Evolutionary conservation across 768 basidiomycete genomes (phyloP), one percentile per base, ranked within the genome.

Genomic region (Tephrocybe rancida): DNA sequence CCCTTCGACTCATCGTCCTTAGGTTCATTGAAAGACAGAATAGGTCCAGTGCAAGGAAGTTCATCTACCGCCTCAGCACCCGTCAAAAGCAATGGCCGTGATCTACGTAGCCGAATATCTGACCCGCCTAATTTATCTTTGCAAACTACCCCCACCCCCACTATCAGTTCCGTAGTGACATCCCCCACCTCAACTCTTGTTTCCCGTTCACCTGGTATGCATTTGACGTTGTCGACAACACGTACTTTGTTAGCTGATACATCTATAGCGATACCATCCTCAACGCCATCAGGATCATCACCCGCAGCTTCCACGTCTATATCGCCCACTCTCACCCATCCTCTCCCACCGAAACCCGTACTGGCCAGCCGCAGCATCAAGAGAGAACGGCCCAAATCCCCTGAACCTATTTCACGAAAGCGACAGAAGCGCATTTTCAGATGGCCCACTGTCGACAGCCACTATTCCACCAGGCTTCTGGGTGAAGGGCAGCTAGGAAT

Each of bases 361-460:
- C 24, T 47, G 5, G 25, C 58, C 27, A 21, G 41, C 11, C 61
- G 72, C 39, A 67, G 72, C 14, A 63, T 70, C 58, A 83, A 80
- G 51, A 71, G 80, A 13, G 73, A 73, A 32, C 66, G 67, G 25
- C 62, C 61, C 3, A 39, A 51, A 4, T 54, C 59, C 14, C 55
- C 58, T 18, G 72, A 58, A 51, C 56, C 47, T 29, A 58, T 32
- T 29, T 19, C 47, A 13, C 51, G 42, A 16, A 71, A 69, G 48
- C 70, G 68, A 27, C 71, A 71, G 22, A 67, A 70, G 57, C 71
- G 72, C 39, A 50, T 57, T 13, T 67, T 71, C 54, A 56, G 67
- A 44, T 88, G 84, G 85, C 81, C 85, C 0, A 73, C 74, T 1
- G 70, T 76, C 9, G 67, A 70, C 13, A 68, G 73, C 9, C 68